These are phyloP conservation scores for Gloeophyllum trabeum DNA, from an alignment of 768 basidiomycete genomes.

Conservation along the genomic window DNA sequence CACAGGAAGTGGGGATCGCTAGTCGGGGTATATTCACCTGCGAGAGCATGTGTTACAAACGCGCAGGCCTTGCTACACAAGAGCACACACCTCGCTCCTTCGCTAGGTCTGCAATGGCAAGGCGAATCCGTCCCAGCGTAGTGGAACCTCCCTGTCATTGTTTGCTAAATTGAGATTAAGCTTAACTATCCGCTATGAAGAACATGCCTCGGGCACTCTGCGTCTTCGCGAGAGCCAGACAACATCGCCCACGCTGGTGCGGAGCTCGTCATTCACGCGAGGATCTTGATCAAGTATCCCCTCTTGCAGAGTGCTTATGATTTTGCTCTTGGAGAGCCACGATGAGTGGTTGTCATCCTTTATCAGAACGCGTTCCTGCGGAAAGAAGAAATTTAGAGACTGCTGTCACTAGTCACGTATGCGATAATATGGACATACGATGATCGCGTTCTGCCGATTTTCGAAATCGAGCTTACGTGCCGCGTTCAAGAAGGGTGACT, in stretches of 20 bases:
- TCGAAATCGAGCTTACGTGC: constrained; percentile 27
- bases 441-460: no score
- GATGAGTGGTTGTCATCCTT: constrained; percentile 1
- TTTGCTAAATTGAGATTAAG: no score
- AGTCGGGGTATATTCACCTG: constrained; percentile 48
- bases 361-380: constrained; percentile 1
- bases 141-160: constrained; percentile 73
- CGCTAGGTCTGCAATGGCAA: constrained; percentile 56
- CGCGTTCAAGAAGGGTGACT: constrained; percentile 25
- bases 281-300: neutral
- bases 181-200: no score
- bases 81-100: constrained; percentile 42
- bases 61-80: constrained; percentile 1
- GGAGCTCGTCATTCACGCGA: neutral
- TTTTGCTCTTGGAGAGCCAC: neutral
- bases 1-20: constrained; percentile 75
- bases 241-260: neutral
- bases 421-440: no score
- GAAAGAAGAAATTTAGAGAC: no score
- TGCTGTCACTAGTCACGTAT: no score
- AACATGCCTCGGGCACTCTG: constrained; percentile 38
- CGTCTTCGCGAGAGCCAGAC: constrained; percentile 47
- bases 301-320: neutral
- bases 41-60: constrained; percentile 2
- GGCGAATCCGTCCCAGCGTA: constrained; percentile 58